These are phyloP conservation scores for Flagelloscypha sp. DNA, from an alignment of 768 basidiomycete species.

Conservation along the genomic window DNA sequence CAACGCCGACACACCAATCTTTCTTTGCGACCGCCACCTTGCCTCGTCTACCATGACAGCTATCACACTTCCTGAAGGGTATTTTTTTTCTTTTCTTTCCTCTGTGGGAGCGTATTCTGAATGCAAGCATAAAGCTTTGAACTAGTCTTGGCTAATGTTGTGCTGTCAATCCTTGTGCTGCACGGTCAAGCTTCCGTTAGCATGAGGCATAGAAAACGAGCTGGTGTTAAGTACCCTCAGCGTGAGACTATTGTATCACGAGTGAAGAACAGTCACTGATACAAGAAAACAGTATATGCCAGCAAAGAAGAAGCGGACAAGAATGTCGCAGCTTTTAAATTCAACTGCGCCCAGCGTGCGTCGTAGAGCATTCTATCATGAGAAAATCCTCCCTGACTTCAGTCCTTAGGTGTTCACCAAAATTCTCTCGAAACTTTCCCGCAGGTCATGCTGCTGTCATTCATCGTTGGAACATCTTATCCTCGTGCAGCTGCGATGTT, in stretches of 20 bases:
- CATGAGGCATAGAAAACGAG: conserved; percentile 33
- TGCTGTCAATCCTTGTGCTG: too few relatives aligned
- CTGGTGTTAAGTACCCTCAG: conserved; percentile 62
- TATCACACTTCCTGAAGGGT: too few relatives aligned
- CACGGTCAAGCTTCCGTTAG: conserved; percentile 15
- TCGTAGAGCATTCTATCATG: conserved; percentile 1
- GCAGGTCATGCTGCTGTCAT: conserved; percentile 31
- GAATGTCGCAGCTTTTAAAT: conserved; percentile 42
- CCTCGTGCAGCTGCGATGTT: too few relatives aligned
- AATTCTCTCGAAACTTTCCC: conserved; percentile 43
- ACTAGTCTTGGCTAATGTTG: too few relatives aligned
- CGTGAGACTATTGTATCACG: conserved; percentile 26
- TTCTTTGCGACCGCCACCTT: too few relatives aligned
- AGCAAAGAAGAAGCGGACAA: conserved; percentile 51
- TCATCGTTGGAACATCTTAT: too few relatives aligned
- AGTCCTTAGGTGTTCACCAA: conserved; percentile 54
- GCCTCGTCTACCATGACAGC: too few relatives aligned
- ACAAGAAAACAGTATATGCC: conserved; percentile 48
- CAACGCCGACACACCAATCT: too few relatives aligned
- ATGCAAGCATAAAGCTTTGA: too few relatives aligned
- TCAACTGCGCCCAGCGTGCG: conserved; percentile 70
- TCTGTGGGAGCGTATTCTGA: too few relatives aligned
- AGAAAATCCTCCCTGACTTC: not conserved
- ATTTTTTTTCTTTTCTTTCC: too few relatives aligned
- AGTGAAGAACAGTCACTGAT: not conserved